These are phyloP conservation scores for Trematosphaeria pertusa DNA, from an alignment of 2,329 filamentous ascomycete species.

Conservation along the genomic window DNA sequence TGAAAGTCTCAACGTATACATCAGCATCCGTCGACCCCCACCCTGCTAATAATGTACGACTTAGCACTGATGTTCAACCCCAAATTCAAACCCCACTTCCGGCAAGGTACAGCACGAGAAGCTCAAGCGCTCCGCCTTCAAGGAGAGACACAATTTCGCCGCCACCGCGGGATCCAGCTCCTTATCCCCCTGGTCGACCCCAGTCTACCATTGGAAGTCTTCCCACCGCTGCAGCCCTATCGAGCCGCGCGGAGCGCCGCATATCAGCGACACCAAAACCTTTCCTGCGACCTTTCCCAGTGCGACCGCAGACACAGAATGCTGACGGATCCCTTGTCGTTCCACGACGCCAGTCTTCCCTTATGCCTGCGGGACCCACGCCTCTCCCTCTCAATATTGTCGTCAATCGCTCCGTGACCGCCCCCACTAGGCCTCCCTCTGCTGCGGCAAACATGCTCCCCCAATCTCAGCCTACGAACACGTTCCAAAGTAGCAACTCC, in stretches of 20 bases:
- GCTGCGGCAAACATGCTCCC: conserved; percentile 18
- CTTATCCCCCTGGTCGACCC: conserved; percentile 33
- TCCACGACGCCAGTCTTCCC: conserved; percentile 40
- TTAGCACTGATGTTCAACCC: conserved; percentile 8
- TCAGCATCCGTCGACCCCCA: conserved; percentile 37
- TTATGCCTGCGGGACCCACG: conserved; percentile 26
- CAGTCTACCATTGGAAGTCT: conserved; percentile 32
- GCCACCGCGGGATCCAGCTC: conserved; percentile 35
- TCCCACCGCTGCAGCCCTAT: conserved; percentile 10
- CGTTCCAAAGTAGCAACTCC: conserved; percentile 17
- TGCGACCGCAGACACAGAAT: conserved; percentile 41
- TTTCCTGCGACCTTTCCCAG: conserved; percentile 45
- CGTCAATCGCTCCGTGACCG: conserved; percentile 42
- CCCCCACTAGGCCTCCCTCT: conserved; percentile 28
- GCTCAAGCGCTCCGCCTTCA: conserved; percentile 30
- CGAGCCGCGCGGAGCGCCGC: conserved; percentile 24
- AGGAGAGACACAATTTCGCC: conserved; percentile 37
- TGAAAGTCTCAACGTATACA: too few species aligned
- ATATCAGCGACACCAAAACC: conserved; percentile 44
- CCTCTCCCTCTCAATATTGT: conserved; percentile 33
- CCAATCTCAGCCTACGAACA: conserved; percentile 16
- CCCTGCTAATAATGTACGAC: conserved; percentile 16
- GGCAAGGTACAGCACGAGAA: conserved; percentile 31
- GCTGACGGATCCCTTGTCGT: conserved; percentile 31
- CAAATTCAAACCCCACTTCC: conserved; percentile 21